phyloP scores from a whole-genome alignment of 2,329 filamentous ascomycete genomes.

The Catunica adiposa region DNA sequence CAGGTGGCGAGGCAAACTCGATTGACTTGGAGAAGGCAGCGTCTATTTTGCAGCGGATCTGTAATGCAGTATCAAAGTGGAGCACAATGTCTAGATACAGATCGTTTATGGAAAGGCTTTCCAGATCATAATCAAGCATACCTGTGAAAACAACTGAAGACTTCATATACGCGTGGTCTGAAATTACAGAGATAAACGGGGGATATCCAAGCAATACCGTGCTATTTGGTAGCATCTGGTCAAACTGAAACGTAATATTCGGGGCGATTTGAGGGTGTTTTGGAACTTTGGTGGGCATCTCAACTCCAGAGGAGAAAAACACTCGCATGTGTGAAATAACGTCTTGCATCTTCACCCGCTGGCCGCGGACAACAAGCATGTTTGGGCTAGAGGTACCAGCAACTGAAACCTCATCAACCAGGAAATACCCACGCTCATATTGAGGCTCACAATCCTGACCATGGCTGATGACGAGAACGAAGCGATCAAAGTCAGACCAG shows the following conservation, averaged over 20 bases:
- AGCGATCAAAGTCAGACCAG: neutral
- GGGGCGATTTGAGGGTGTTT: slow-evolving; percentile 1
- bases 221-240: slow-evolving; percentile 5
- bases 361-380: neutral
- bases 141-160: slow-evolving; percentile 6
- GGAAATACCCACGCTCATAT: slow-evolving; percentile 3
- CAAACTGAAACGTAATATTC: slow-evolving; percentile 1
- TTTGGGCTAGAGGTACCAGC: neutral
- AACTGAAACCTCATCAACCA: neutral
- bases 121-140: slow-evolving; percentile 8
- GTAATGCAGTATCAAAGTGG: slow-evolving; percentile 2
- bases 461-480: slow-evolving; percentile 9
- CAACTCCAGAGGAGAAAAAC: slow-evolving; percentile 1
- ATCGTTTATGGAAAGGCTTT: slow-evolving; percentile 4
- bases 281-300: neutral
- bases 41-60: neutral
- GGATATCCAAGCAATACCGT: slow-evolving; percentile 8
- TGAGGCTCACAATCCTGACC: neutral
- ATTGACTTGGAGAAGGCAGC: neutral
- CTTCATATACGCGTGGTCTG: slow-evolving; percentile 8
- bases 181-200: slow-evolving; percentile 5
- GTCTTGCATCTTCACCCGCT: neutral
- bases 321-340: neutral
- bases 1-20: neutral
- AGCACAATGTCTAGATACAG: slow-evolving; percentile 7